Evolutionary conservation across 306 rosid species (phyloP).

Genomic region (Glycyrrhiza uralensis): DNA sequence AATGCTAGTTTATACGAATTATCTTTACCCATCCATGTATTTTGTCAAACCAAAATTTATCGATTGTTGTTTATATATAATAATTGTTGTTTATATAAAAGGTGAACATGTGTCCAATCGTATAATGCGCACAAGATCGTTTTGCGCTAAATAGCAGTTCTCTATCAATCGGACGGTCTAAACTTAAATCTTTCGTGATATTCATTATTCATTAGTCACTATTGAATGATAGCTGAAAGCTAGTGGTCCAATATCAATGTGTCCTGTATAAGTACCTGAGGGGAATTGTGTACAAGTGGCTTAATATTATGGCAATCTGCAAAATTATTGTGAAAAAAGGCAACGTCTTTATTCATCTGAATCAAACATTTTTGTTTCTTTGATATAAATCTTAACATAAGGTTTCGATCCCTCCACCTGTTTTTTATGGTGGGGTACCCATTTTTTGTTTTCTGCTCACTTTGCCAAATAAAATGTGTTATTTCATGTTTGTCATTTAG

Average conservation of each 20-base stretch:
- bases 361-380: background rate
- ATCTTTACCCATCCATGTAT: no score
- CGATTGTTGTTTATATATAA: no score
- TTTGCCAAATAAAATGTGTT: slow-evolving; percentile 3
- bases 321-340: background rate
- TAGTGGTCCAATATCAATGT: background rate
- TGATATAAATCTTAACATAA: background rate
- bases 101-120: no score
- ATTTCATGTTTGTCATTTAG: background rate
- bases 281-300: background rate
- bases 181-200: no score
- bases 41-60: no score
- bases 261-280: no score
- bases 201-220: no score
- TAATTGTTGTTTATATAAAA: no score
- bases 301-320: background rate
- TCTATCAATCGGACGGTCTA: no score
- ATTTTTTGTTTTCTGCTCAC: background rate
- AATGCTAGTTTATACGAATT: no score
- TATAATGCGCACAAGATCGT: no score
- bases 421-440: background rate
- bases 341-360: background rate
- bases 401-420: slow-evolving; percentile 17
- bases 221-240: background rate
- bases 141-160: no score